Percentiles rank a stretch among this genome's conserved stretches.
phyloP scores from a whole-genome alignment of 129 eudicot species.

The Centrapalus pauciflorus region DNA sequence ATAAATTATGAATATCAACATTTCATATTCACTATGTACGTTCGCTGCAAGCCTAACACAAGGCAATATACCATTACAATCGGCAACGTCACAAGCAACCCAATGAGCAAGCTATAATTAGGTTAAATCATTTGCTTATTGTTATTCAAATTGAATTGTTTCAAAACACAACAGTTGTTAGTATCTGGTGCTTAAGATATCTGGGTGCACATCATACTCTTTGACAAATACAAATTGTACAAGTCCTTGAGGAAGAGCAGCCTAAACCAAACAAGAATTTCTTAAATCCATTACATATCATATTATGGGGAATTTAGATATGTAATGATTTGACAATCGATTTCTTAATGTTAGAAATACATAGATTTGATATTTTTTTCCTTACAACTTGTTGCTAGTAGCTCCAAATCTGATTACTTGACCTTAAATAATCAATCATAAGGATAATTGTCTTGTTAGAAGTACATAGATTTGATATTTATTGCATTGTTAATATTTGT shows the following conservation, averaged over 20 bases:
- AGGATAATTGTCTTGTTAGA: too few species aligned
- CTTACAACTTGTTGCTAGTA: too few species aligned
- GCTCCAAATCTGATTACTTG: too few species aligned
- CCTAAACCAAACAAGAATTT: slow-evolving; percentile 32
- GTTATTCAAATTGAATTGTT: neutral
- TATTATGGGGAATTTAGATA: too few species aligned
- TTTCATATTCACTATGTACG: neutral
- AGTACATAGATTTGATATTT: too few species aligned
- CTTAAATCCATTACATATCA: neutral
- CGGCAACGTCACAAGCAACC: slow-evolving; percentile 55
- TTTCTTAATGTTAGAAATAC: too few species aligned
- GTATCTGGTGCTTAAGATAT: slow-evolving; percentile 66
- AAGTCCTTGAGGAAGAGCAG: slow-evolving; percentile 78
- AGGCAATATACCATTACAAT: slow-evolving; percentile 56
- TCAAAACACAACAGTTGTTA: neutral
- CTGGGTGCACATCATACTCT: slow-evolving; percentile 56
- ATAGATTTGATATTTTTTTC: too few species aligned
- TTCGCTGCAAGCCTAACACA: slow-evolving; percentile 35
- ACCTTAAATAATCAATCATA: too few species aligned
- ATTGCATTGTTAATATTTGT: too few species aligned
- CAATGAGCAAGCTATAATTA: slow-evolving; percentile 44
- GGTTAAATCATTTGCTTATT: too few species aligned
- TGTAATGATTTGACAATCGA: too few species aligned
- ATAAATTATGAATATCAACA: neutral
- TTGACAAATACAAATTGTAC: slow-evolving; percentile 68